phyloP scores from a whole-genome alignment of 192 early-diverging fungal genomes.

The Paraglomus occultum region DNA sequence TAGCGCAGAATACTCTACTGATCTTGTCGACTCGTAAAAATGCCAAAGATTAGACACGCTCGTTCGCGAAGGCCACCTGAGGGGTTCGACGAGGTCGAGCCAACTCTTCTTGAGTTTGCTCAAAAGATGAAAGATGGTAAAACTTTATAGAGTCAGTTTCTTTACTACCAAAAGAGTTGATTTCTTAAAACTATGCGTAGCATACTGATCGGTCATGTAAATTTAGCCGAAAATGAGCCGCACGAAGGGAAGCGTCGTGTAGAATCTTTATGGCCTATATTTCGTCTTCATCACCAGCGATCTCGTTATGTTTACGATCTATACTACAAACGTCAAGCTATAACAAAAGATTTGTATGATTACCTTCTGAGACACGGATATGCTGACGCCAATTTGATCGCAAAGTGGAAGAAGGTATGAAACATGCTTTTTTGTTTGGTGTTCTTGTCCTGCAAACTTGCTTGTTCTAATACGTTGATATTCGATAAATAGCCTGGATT shows the following conservation, averaged over 20 bases:
- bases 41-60: conserved; percentile 74
- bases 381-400: conserved; percentile 91
- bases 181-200: conserved; percentile 2
- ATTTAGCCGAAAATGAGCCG: conserved; percentile 89
- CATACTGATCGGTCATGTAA: background rate
- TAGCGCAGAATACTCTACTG: background rate
- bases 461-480: background rate
- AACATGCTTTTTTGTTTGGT: background rate
- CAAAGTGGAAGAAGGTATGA: conserved; percentile 94
- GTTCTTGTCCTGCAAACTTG: background rate
- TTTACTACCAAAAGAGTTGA: conserved; percentile 8
- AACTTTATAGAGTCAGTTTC: background rate
- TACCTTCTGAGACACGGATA: conserved; percentile 90
- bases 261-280: conserved; percentile 92
- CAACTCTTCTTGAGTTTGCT: conserved; percentile 85
- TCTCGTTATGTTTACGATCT: conserved; percentile 96
- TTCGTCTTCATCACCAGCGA: conserved; percentile 96
- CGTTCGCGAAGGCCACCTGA: conserved; percentile 87
- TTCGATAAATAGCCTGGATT: conserved; percentile 70
- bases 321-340: conserved; percentile 93
- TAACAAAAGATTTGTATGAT: conserved; percentile 89
- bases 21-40: conserved; percentile 30
- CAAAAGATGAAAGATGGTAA: conserved; percentile 94
- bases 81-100: conserved; percentile 95
- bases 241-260: conserved; percentile 91